Evolutionary conservation across 108 stramenopile genomes (phyloP).

Genomic region (Hondaea fermentalgiana): DNA sequence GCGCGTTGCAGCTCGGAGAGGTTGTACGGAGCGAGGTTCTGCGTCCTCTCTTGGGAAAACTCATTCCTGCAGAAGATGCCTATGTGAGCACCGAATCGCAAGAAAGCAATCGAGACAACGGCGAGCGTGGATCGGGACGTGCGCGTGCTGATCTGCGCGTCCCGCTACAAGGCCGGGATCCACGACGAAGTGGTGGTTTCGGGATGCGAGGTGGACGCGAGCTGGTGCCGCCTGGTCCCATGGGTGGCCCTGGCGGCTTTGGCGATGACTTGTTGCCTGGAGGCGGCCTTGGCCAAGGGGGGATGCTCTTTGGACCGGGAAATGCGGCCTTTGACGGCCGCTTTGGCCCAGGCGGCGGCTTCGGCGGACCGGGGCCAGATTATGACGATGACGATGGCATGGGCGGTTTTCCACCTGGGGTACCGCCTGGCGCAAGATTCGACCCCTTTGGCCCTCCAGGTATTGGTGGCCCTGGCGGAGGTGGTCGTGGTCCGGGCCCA

Average conservation of each 20-base stretch:
- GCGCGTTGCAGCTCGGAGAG: not conserved
- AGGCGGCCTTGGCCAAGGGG: not conserved
- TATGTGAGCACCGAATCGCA: not conserved
- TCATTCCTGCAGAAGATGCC: not conserved
- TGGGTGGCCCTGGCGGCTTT: not conserved
- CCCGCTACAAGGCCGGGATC: no score
- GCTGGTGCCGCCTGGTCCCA: not conserved
- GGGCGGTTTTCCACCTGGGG: not conserved
- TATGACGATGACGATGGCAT: not conserved
- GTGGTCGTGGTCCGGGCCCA: not conserved
- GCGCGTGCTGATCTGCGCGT: no score
- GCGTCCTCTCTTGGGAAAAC: not conserved
- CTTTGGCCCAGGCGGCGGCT: not conserved
- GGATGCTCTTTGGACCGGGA: constrained; percentile 10
- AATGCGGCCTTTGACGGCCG: not conserved
- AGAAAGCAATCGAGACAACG: not conserved
- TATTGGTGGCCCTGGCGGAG: not conserved
- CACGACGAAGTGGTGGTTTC: no score
- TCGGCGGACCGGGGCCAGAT: not conserved
- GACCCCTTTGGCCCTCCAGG: constrained; percentile 1
- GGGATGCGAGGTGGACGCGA: no score
- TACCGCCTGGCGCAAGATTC: not conserved
- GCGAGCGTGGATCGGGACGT: not conserved
- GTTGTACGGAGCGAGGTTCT: not conserved
- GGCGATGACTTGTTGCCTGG: not conserved